Conservation (phyloP, 1,139 yeast species). For the Ogataea hybrid region DNA sequence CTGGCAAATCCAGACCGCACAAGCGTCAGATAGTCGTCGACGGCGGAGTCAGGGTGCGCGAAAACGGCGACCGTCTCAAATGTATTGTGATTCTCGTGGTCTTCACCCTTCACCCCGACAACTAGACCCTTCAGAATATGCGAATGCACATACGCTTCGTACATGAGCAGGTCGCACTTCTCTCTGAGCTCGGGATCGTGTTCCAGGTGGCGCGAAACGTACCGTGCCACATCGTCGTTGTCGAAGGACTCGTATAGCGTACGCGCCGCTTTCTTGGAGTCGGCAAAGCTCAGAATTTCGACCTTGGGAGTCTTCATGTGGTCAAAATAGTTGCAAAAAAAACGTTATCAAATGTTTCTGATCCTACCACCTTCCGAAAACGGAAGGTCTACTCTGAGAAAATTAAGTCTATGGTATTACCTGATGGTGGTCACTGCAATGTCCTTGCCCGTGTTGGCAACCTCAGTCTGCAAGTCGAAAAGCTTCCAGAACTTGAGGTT, state of each 20-base stretch:
- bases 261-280: slow-evolving; percentile 52
- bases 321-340: neutral
- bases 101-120: slow-evolving; percentile 41
- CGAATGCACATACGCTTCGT: slow-evolving; percentile 56
- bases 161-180: slow-evolving; percentile 46
- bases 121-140: slow-evolving; percentile 57
- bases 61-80: slow-evolving; percentile 66
- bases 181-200: slow-evolving; percentile 37
- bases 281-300: slow-evolving; percentile 38
- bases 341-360: slow-evolving; percentile 3
- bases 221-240: slow-evolving; percentile 50
- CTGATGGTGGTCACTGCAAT: slow-evolving; percentile 24
- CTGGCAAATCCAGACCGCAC: slow-evolving; percentile 58
- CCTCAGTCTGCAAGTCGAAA: slow-evolving; percentile 48
- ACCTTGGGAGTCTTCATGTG: slow-evolving; percentile 22
- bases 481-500: slow-evolving; percentile 94
- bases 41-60: slow-evolving; percentile 52
- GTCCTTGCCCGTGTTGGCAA: slow-evolving; percentile 21
- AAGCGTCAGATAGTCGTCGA: slow-evolving; percentile 47
- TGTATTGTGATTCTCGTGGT: slow-evolving; percentile 33
- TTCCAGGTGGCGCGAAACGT: slow-evolving; percentile 44
- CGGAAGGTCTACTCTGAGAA: slow-evolving; percentile 9
- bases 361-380: slow-evolving; percentile 4
- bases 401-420: slow-evolving; percentile 2
- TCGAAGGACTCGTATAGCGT: slow-evolving; percentile 52